Conservation (phyloP, 768 basidiomycete genomes). For the Rubroboletus pulcherrimus region DNA sequence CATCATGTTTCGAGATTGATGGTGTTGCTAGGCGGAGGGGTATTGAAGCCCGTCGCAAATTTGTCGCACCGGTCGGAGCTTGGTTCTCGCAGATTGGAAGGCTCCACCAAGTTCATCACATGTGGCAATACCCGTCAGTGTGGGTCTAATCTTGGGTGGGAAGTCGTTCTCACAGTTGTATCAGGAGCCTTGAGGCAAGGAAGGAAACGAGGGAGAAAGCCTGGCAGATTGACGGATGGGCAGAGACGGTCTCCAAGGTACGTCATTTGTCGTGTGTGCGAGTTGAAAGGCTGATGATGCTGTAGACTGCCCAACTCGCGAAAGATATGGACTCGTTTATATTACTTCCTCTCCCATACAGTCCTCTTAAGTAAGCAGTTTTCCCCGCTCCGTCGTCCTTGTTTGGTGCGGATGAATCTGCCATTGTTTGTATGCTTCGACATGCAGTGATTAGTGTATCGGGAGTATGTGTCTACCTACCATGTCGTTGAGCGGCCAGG, state of each 20-base stretch:
- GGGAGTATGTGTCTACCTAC: not conserved
- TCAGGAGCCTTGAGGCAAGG: constrained; percentile 69
- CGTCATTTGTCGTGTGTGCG: constrained; percentile 12
- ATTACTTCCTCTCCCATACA: constrained; percentile 73
- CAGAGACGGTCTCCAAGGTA: constrained; percentile 89
- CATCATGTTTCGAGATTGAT: constrained; percentile 1
- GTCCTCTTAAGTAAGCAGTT: constrained; percentile 67
- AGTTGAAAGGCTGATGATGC: not conserved
- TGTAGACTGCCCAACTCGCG: constrained; percentile 84
- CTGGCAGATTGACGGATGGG: constrained; percentile 95
- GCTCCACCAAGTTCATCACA: constrained; percentile 86
- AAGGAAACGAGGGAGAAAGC: constrained; percentile 85
- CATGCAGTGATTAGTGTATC: not conserved
- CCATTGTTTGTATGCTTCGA: not conserved
- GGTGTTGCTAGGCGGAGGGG: constrained; percentile 69
- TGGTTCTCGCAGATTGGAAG: constrained; percentile 89
- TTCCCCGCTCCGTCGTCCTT: not conserved
- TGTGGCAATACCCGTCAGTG: constrained; percentile 94
- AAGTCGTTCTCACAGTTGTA: constrained; percentile 9
- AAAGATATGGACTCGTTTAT: constrained; percentile 86
- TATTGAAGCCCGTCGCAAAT: constrained; percentile 87
- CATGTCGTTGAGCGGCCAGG: too few relatives aligned
- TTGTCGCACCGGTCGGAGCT: constrained; percentile 83
- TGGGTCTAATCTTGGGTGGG: constrained; percentile 2
- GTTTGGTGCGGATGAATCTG: not conserved